phyloP scores from a whole-genome alignment of 2,329 filamentous ascomycete genomes.

The Phialophora expanda region DNA sequence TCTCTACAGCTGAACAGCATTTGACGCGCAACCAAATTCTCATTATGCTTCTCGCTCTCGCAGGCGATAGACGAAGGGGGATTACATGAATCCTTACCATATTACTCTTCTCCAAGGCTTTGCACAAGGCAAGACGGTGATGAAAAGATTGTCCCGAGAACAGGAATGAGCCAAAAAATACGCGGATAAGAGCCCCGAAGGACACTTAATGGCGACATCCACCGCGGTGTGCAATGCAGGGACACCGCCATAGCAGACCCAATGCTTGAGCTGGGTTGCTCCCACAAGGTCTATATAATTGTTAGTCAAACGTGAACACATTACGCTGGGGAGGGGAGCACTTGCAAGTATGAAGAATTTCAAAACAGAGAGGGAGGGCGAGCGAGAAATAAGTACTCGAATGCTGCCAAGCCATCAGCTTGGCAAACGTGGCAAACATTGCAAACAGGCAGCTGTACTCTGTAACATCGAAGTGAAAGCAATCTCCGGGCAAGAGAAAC shows the following conservation, averaged over 20 bases:
- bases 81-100: neutral
- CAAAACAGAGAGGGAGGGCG: conserved; percentile 8
- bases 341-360: conserved; percentile 35
- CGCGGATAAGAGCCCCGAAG: conserved; percentile 41
- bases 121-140: conserved; percentile 38
- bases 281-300: conserved; percentile 37
- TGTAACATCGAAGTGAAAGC: no score
- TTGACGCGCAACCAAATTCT: neutral
- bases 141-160: conserved; percentile 36
- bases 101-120: conserved; percentile 39
- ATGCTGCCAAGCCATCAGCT: neutral
- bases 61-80: neutral
- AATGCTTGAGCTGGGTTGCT: conserved; percentile 39
- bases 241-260: conserved; percentile 37
- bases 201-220: conserved; percentile 39
- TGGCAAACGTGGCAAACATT: neutral
- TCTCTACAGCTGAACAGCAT: neutral
- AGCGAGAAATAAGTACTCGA: neutral
- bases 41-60: neutral
- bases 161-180: conserved; percentile 40
- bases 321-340: neutral
- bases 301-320: neutral
- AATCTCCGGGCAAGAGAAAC: neutral
- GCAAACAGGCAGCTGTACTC: neutral
- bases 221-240: conserved; percentile 41